Base-by-base conservation (phyloP, 176 grass and related monocot species). In the Elaeis guineensis region DNA sequence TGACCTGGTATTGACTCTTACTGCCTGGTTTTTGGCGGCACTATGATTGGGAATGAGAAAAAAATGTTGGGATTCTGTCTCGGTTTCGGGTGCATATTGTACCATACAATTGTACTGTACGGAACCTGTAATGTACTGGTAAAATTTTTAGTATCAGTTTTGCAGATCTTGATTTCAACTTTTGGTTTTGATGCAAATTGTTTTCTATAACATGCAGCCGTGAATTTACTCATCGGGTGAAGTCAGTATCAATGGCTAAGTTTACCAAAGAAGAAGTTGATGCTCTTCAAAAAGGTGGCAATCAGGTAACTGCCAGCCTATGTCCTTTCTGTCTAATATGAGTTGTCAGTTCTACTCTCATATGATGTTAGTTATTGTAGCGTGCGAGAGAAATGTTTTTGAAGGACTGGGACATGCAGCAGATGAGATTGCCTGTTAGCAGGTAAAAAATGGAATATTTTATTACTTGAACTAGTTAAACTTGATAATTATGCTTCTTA, bases 211-310 rank as follows among this genome's bases (percentile, higher is more conserved):
- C 77, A 64, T 61, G 56, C 88, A 89, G 87, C 65, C 87, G 87
- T 22, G 93, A 98, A 56, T 98, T 98, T 25, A 98, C 93, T 20
- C 93, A 98, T 59, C 69, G 84, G 65, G 93, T 98, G n/a, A 98
- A 98, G 71, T 98, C 93, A 1, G 87, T 98, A 57, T 92, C 93
- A 11, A 85, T 92, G 93, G 71, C 87, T 55, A 98, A 86, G 80
- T 98, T 98, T 79, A 83, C 75, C 58, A 92, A 76, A 62, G 87
- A 98, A 75, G 87, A 98, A 79, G 87, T 92, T 49, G 73, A 77
- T 26, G 30, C 79, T 71, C 87, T 92, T 48, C 84, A 98, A 75
- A 80, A 83, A 63, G 93, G 93, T 48, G 93, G 87, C 44, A 98
- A 98, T 81, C 93, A 98, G 87, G 93, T 98, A 77, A 80, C 53